Evolutionary conservation across 2,329 filamentous ascomycete species (phyloP).

Genomic region (Tolypocladium paradoxum): DNA sequence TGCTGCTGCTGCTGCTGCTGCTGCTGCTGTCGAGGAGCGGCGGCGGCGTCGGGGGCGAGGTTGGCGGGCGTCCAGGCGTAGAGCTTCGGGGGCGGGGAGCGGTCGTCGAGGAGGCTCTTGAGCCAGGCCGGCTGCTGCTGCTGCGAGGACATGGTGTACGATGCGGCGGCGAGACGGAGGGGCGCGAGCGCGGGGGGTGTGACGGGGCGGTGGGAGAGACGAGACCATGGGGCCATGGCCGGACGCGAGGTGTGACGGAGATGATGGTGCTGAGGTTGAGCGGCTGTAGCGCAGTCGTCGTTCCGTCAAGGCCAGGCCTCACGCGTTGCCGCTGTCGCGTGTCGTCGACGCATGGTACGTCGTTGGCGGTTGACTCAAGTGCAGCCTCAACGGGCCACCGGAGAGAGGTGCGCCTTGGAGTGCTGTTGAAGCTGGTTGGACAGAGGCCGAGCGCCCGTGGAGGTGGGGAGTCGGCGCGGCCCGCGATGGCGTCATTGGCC

Average conservation of each 20-base stretch:
- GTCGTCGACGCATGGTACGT: too few species aligned
- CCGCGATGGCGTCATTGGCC: too few species aligned
- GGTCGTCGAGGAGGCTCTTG: constrained; percentile 14
- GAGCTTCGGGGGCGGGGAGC: constrained; percentile 18
- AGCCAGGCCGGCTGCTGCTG: constrained; percentile 19
- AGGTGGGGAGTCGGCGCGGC: too few species aligned
- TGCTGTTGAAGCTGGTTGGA: too few species aligned
- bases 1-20: neutral
- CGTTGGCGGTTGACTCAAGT: too few species aligned
- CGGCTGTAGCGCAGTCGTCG: too few species aligned
- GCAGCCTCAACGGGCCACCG: too few species aligned
- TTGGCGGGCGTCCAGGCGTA: constrained; percentile 25
- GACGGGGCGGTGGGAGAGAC: neutral
- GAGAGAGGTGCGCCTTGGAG: too few species aligned
- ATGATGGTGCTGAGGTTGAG: neutral
- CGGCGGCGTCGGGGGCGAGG: constrained; percentile 8
- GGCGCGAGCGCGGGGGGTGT: neutral
- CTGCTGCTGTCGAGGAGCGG: neutral
- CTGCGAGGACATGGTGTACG: neutral
- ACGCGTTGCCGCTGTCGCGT: too few species aligned
- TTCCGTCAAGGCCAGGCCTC: too few species aligned
- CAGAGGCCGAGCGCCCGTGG: too few species aligned
- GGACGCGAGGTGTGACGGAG: neutral
- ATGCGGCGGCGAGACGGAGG: neutral
- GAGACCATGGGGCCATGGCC: neutral